Evolutionary conservation across 2,329 filamentous ascomycete species (phyloP), one percentile per base, ranked within the genome.

Genomic region (Monosporascus sp.): DNA sequence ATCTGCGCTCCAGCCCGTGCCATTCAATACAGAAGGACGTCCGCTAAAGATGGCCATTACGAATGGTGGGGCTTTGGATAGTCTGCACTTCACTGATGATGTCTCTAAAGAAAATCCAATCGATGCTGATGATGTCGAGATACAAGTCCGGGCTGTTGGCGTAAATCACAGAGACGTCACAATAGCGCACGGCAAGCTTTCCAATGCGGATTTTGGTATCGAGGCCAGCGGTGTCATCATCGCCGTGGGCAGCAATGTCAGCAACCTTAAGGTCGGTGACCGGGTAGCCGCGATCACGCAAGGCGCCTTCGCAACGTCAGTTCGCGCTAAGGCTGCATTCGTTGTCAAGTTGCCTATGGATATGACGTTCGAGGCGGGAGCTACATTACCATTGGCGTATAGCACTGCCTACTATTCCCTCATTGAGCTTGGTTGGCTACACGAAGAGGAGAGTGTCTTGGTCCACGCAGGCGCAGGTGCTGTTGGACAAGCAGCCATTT

Each of bases 281-380:
- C 57, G 60, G 11, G 64, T 68, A 4, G 65, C 64, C 37, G 70
- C 71, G 19, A 69, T 79, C 14, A 68, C 70, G 64, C 52, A 76
- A 73, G 61, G 60, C 14, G 65, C 63, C 8, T 65, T 67, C 24
- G 61, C 65, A 26, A 67, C 65, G 2, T 55, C 54, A 17, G 59
- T 60, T 8, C 62, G 66, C 9, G 62, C 64, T 2, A 63, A 59
- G 47, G 65, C 54, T 2, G 54, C 58, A 2, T 67, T 67, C 50
- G 61, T 64, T 3, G 63, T 67, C 57, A 65, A 64, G 50, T 54
- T 66, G 22, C 64, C 65, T 1, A 48, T 40, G 1, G 58, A 65
- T 46, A 62, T 68, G 58, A 58, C 61, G 17, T 65, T 64, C 48
- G 63, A 65, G 37, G 58, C 61, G 20, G 64, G 58, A 3, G 61